These are phyloP conservation scores for Elsinoe necatrix DNA, from an alignment of 2,329 filamentous ascomycete genomes.

Conservation along the genomic window DNA sequence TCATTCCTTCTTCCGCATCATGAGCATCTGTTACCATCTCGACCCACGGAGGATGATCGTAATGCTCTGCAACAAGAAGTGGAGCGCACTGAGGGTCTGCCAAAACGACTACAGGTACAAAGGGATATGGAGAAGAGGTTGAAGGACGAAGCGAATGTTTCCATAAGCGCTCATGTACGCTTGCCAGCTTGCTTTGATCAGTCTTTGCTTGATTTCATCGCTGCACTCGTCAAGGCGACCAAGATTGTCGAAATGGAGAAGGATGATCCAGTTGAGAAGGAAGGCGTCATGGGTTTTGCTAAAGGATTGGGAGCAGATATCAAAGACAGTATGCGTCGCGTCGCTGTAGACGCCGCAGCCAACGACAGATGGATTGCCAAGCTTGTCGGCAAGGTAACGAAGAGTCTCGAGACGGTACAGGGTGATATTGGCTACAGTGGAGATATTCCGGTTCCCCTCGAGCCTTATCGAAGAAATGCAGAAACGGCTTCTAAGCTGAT, in stretches of 20 bases:
- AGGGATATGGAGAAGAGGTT: slow-evolving; percentile 34
- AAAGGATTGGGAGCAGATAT: slow-evolving; percentile 23
- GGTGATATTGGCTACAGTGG: slow-evolving; percentile 46
- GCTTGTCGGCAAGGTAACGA: slow-evolving; percentile 44
- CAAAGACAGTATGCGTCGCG: slow-evolving; percentile 22
- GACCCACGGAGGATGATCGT: slow-evolving; percentile 30
- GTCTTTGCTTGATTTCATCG: slow-evolving; percentile 46
- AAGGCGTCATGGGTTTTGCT: slow-evolving; percentile 25
- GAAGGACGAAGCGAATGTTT: slow-evolving; percentile 43
- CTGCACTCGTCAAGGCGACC: slow-evolving; percentile 49
- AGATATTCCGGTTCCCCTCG: slow-evolving; percentile 38
- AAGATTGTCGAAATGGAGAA: slow-evolving; percentile 49
- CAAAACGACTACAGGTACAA: slow-evolving; percentile 35
- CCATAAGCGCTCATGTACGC: slow-evolving; percentile 40
- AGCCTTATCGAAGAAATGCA: slow-evolving; percentile 30
- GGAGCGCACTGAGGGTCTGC: slow-evolving; percentile 36
- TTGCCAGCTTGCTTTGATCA: slow-evolving; percentile 45
- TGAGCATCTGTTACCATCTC: slow-evolving; percentile 43
- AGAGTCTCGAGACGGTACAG: slow-evolving; percentile 41
- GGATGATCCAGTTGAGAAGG: slow-evolving; percentile 27
- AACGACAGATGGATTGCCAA: slow-evolving; percentile 50
- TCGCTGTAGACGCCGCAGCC: slow-evolving; percentile 24
- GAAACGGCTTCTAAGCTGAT: slow-evolving; percentile 31
- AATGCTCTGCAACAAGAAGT: slow-evolving; percentile 32
- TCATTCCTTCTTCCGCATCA: slow-evolving; percentile 46